phyloP scores from a whole-genome alignment of 2,329 filamentous ascomycete genomes.

The Cladosporium halotolerans region DNA sequence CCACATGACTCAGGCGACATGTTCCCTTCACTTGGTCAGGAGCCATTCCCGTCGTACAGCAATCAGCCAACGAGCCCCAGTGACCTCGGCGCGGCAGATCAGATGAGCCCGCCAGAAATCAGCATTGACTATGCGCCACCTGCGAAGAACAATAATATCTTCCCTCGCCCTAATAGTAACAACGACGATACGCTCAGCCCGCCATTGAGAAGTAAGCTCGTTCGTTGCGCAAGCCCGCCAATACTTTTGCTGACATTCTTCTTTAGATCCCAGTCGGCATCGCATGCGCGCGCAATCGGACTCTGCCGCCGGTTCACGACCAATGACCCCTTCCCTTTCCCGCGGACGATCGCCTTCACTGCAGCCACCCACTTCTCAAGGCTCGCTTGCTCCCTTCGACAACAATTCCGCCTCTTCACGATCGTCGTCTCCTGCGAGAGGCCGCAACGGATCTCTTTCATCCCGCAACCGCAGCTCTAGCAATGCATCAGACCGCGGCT shows the following conservation, averaged over 20 bases:
- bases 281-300: constrained; percentile 57
- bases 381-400: constrained; percentile 37
- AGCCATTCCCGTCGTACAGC: constrained; percentile 45
- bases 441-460: constrained; percentile 26
- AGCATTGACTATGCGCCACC: constrained; percentile 88
- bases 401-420: constrained; percentile 34
- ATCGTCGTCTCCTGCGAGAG: constrained; percentile 41
- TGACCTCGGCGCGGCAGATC: constrained; percentile 62
- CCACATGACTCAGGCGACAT: constrained; percentile 43
- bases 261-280: constrained; percentile 39
- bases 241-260: background rate
- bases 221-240: background rate
- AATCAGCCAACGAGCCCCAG: constrained; percentile 27
- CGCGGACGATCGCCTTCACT: constrained; percentile 33
- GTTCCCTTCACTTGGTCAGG: constrained; percentile 44
- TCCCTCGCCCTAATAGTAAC: constrained; percentile 55
- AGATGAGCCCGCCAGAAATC: constrained; percentile 89
- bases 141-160: constrained; percentile 37
- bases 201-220: constrained; percentile 56
- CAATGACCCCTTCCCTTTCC: constrained; percentile 35
- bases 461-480: constrained; percentile 44
- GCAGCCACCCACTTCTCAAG: constrained; percentile 21
- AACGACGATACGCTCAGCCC: constrained; percentile 78
- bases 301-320: constrained; percentile 47
- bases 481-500: constrained; percentile 54